Percentiles rank a stretch among this genome's conserved stretches.
phyloP scores from a whole-genome alignment of 2,329 filamentous ascomycete genomes.

The Xylaria sp. region DNA sequence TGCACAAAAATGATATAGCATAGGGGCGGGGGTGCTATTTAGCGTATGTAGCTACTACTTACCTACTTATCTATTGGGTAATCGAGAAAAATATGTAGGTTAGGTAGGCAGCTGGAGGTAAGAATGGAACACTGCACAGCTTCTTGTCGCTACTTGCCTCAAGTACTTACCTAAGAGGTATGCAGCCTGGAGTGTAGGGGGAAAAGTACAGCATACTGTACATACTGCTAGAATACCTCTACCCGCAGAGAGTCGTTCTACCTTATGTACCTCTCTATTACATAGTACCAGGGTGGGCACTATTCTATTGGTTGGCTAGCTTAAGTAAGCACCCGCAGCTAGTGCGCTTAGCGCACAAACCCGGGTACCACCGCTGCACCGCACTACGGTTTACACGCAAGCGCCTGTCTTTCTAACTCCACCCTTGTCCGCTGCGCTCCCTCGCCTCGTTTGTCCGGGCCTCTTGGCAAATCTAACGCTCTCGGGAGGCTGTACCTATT shows the following conservation, averaged over 20 bases:
- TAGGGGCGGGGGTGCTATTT: background rate
- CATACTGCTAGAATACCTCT: no score
- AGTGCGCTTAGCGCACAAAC: background rate
- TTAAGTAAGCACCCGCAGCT: conserved; percentile 20
- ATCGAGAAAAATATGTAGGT: no score
- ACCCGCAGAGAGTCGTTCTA: no score
- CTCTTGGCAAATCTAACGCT: conserved; percentile 39
- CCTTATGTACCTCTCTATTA: no score
- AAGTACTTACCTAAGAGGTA: no score
- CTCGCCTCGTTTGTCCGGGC: conserved; percentile 8
- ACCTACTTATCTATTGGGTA: no score
- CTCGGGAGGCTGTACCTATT: conserved; percentile 36
- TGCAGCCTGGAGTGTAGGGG: no score
- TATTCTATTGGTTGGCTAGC: background rate
- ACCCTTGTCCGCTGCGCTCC: background rate
- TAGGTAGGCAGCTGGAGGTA: no score
- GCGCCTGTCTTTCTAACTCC: background rate
- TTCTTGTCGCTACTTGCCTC: no score
- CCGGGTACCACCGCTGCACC: background rate
- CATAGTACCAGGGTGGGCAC: no score
- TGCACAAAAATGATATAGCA: background rate
- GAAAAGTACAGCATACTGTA: no score
- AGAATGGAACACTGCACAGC: no score
- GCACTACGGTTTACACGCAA: background rate
- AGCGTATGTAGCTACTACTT: background rate